Conservation (phyloP, 306 rosid species). For the Glycine soja region DNA sequence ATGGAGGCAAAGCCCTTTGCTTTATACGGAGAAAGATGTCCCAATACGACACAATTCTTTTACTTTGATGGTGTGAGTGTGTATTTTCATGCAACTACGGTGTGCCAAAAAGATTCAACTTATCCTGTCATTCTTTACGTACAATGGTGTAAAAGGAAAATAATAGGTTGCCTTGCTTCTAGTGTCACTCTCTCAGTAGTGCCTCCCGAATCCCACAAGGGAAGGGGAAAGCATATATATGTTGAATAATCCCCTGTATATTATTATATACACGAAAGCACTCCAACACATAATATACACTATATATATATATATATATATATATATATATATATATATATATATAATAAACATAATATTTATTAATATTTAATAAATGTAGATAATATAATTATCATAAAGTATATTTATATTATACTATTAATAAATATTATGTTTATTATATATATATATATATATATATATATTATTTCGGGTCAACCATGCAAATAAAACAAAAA, state of each 20-base stretch:
- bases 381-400: no score
- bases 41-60: slow-evolving; percentile 64
- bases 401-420: no score
- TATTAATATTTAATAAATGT: no score
- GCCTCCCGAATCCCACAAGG: slow-evolving; percentile 38
- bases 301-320: no score
- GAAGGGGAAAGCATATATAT: background rate
- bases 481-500: background rate
- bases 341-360: no score
- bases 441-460: no score
- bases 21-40: slow-evolving; percentile 72
- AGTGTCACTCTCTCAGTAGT: slow-evolving; percentile 3
- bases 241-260: background rate
- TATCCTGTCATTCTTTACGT: slow-evolving; percentile 63
- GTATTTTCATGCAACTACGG: slow-evolving; percentile 80
- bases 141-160: slow-evolving; percentile 58
- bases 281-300: no score
- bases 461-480: no score
- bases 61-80: slow-evolving; percentile 59
- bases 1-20: slow-evolving; percentile 68
- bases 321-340: no score
- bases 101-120: slow-evolving; percentile 56
- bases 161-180: slow-evolving; percentile 49
- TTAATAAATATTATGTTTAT: no score
- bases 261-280: no score